A percentile compares a stretch with the other conserved stretches of the same genome.
Conservation (phyloP, 306 rosid species). For the Dicorynia guianensis region DNA sequence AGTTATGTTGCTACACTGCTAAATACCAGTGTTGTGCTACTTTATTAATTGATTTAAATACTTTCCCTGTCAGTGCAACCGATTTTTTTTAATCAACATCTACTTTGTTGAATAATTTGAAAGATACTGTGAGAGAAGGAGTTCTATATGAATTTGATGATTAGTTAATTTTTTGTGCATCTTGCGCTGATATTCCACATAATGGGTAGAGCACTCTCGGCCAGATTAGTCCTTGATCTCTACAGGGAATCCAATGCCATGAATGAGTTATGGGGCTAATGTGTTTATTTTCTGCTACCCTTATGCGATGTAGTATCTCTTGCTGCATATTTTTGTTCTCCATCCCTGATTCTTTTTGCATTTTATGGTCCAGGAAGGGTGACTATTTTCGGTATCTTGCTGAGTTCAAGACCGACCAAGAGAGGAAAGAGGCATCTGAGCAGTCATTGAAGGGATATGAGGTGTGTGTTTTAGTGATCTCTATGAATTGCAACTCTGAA, state of each 20-base stretch:
- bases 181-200: not conserved
- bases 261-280: conserved; percentile 1
- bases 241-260: conserved; percentile 10
- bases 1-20: conserved; percentile 41
- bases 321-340: conserved; percentile 1
- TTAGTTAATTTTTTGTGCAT: conserved; percentile 13
- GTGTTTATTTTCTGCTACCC: not conserved
- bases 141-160: not conserved
- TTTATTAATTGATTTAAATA: conserved; percentile 25
- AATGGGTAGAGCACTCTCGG: not conserved
- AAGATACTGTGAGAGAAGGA: conserved; percentile 1
- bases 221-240: not conserved
- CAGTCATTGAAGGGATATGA: conserved; percentile 71
- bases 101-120: conserved; percentile 4
- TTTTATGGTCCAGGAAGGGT: conserved; percentile 65
- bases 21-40: not conserved
- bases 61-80: not conserved
- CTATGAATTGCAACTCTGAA: conserved; percentile 12
- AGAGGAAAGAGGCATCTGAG: conserved; percentile 68
- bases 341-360: conserved; percentile 28
- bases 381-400: conserved; percentile 78
- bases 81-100: not conserved
- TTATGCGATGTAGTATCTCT: not conserved
- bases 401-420: conserved; percentile 70
- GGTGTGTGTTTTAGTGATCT: conserved; percentile 51